Base-by-base conservation (phyloP, 1,284 basidiomycete genomes). In the Boletus smithii region DNA sequence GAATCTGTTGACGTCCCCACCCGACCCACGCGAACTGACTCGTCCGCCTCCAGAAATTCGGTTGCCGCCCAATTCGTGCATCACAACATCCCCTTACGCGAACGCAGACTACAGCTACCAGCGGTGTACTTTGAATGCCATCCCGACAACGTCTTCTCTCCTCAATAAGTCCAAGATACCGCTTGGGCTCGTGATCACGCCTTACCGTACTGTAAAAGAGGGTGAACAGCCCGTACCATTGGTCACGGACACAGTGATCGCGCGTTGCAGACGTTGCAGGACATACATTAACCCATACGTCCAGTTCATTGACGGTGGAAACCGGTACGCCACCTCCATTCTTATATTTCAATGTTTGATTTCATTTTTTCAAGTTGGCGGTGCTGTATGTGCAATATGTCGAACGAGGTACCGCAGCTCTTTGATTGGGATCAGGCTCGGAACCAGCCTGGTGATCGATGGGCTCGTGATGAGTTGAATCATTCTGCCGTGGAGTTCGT, bases 211-310 rank as follows among this genome's bases (percentile, higher is more conserved):
- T 2, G 70, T 93, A 51, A 80, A 81, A 51, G 80, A 81, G 48
- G 86, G 83, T 18, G 86, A 92, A 40, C 81, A 84, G 42, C 76
- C 81, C 0, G 92, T 97, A 11, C 92, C 94, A 10, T 79, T 97
- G 30, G 83, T 97, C 3, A 81, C 88, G 1, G 97, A 99, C 68
- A 93, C 91, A 0, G 90, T 99, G 39, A 99, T 99, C 60, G 95
- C 97, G 38, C 89, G 97, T 37, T 99, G 97, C 72, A 82, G 97
- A 53, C 83, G 95, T 32, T 99, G 97, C 78, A 82, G 97, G 62
- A 92, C 93, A 35, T 99, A 99, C 73, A 99, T 99, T 73, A 98
- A 99, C 68, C 95, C 97, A 4, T 99, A 92, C 65, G 95, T 98
- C 33, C 92, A 94, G 59, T 99, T 99, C 68, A 94, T 97, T 64